Base-by-base conservation (phyloP, 345 rosid genomes). In the Citrus inodora region DNA sequence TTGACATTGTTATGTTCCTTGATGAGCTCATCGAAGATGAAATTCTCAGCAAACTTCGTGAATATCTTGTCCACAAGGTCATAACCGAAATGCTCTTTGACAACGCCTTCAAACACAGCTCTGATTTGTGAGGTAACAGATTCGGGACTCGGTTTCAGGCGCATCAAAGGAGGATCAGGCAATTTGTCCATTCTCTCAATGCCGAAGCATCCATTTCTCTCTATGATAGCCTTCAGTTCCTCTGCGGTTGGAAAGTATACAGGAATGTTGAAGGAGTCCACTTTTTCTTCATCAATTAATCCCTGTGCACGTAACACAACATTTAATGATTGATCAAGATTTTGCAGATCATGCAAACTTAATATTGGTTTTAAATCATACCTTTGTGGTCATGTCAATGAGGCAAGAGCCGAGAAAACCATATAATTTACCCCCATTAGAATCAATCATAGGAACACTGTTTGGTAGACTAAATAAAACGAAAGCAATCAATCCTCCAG, bases 221-320 rank as follows among this genome's bases (percentile, higher is more conserved):
- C 21, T 8, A 75, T 60, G 30, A 75, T 7, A 0, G 22, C 40
- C n/a, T 46, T 33, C 25, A 80, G 48, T 32, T 80, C 79, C 27
- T n/a, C 3, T 2, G 48, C 1, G 14, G 38, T 19, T 46, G 75
- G 55, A 25, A 21, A 22, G 30, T 74, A 59, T 7, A 60, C 0
- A 16, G 82, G 74, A 9, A 80, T 7, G 61, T 80, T 80, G 55
- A 80, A 80, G 16, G 70, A 68, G 16, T 80, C 70, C 64, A 80
- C 56, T 69, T 80, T 70, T 16, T 59, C 79, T 61, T 75, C 65
- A 61, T 38, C 70, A 1, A 75, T 1, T 7, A 68, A 3, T 27
- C 82, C 82, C 75, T 75, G 28, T 27, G 60, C 10, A 0, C 0
- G 60, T 10, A 3, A 1, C n/a, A 3, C n/a, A 68, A n/a, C 40